Evolutionary conservation across 225 moss, liverwort and hornwort species (phyloP).

Genomic region (Takakia lepidozioides): DNA sequence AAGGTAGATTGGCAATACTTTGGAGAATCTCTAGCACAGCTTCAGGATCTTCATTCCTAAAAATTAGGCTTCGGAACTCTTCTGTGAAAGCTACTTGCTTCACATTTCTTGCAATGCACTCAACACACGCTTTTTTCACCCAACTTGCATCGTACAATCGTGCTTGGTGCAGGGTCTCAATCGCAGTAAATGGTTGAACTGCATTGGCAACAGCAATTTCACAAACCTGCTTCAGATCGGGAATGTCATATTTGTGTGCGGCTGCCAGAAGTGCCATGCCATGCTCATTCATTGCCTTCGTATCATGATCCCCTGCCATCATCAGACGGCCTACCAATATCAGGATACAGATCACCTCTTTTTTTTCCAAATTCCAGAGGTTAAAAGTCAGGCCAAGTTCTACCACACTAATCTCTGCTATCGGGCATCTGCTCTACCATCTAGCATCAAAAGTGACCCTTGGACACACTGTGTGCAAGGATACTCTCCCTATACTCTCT

Average conservation of each 20-base stretch:
- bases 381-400: too few relatives aligned
- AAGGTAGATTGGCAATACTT: constrained; percentile 44
- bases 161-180: constrained; percentile 66
- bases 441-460: too few relatives aligned
- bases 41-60: constrained; percentile 58
- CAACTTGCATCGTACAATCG: constrained; percentile 56
- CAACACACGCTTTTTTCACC: constrained; percentile 60
- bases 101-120: constrained; percentile 55
- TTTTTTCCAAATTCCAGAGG: too few relatives aligned
- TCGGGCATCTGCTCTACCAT: too few relatives aligned
- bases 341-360: too few relatives aligned
- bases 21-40: constrained; percentile 51
- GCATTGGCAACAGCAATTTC: constrained; percentile 49
- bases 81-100: constrained; percentile 54
- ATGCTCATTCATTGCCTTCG: constrained; percentile 67
- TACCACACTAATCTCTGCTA: too few relatives aligned
- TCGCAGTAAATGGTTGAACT: constrained; percentile 55
- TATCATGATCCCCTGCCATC: constrained; percentile 57
- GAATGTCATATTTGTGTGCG: constrained; percentile 72
- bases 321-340: too few relatives aligned
- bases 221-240: constrained; percentile 60
- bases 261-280: constrained; percentile 64
- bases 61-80: constrained; percentile 58
- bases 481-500: too few relatives aligned
- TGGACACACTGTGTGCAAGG: too few relatives aligned